Evolutionary conservation across 441 rosid genomes (phyloP).

Genomic region (Cnidoscolus chayamansa): DNA sequence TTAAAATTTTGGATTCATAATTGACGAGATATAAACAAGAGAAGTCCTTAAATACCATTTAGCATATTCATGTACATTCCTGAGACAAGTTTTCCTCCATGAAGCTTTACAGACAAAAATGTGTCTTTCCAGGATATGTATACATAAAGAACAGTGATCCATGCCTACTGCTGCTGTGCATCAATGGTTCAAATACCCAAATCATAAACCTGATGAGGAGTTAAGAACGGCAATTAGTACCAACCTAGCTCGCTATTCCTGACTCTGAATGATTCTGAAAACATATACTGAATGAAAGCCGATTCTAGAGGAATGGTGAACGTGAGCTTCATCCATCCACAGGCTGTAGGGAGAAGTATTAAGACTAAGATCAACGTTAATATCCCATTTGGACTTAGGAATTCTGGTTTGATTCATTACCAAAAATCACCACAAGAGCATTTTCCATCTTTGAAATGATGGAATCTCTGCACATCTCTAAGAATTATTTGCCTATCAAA

Average conservation of each 20-base stretch:
- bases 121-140: not conserved
- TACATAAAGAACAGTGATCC: not conserved
- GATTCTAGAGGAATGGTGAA: not conserved
- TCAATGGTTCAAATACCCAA: not conserved
- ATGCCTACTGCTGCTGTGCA: conserved; percentile 7
- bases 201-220: not conserved
- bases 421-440: conserved; percentile 78
- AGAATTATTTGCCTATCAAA: conserved; percentile 54
- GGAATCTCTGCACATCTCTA: conserved; percentile 65
- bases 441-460: conserved; percentile 62
- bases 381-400: not conserved
- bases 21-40: not conserved
- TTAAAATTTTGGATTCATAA: not conserved
- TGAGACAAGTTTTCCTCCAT: not conserved
- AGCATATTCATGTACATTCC: not conserved
- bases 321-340: not conserved
- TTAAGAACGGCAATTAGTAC: not conserved
- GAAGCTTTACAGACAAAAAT: not conserved
- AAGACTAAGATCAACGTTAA: not conserved
- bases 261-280: not conserved
- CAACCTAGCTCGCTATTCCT: not conserved
- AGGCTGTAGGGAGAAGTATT: not conserved
- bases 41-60: no score
- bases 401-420: conserved; percentile 30
- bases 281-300: not conserved